Percentiles rank a stretch among this genome's conserved stretches.
These are phyloP conservation scores for Apiospora marii DNA, from an alignment of 2,329 filamentous ascomycete species.

Conservation along the genomic window DNA sequence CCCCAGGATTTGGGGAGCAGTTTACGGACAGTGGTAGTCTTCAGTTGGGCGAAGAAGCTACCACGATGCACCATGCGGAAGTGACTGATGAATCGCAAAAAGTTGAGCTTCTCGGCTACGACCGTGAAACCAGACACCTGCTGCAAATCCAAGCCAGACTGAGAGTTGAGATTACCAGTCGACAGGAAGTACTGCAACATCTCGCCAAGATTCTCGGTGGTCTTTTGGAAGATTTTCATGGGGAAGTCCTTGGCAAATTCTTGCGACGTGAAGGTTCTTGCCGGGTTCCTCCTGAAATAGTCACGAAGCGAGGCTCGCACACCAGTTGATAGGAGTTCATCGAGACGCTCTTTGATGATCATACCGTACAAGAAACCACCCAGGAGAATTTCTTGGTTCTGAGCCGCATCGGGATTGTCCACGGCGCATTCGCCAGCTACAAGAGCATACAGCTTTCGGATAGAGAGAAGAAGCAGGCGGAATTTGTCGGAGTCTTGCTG, in stretches of 20 bases:
- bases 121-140: constrained; percentile 96
- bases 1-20: constrained; percentile 97
- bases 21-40: constrained; percentile 96
- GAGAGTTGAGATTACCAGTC: constrained; percentile 91
- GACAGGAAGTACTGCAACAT: constrained; percentile 94
- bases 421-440: constrained; percentile 91
- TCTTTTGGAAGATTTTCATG: constrained; percentile 77
- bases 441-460: constrained; percentile 90
- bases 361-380: constrained; percentile 94
- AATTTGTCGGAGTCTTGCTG: constrained; percentile 92
- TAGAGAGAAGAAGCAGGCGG: constrained; percentile 93
- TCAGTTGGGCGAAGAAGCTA: constrained; percentile 97
- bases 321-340: constrained; percentile 77
- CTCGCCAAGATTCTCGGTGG: constrained; percentile 88
- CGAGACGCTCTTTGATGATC: constrained; percentile 92
- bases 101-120: constrained; percentile 98
- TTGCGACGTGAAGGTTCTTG: constrained; percentile 78
- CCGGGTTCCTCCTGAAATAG: constrained; percentile 61
- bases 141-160: constrained; percentile 91
- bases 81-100: constrained; percentile 96
- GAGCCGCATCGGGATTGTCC: constrained; percentile 96
- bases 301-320: constrained; percentile 63
- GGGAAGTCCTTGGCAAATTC: constrained; percentile 84
- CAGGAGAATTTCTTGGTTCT: constrained; percentile 93
- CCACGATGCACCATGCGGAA: constrained; percentile 99